A percentile compares a stretch with the other conserved stretches of the same genome.
Evolutionary conservation across 305 asterid genomes (phyloP).

Genomic region (Euphrasia arctica): DNA sequence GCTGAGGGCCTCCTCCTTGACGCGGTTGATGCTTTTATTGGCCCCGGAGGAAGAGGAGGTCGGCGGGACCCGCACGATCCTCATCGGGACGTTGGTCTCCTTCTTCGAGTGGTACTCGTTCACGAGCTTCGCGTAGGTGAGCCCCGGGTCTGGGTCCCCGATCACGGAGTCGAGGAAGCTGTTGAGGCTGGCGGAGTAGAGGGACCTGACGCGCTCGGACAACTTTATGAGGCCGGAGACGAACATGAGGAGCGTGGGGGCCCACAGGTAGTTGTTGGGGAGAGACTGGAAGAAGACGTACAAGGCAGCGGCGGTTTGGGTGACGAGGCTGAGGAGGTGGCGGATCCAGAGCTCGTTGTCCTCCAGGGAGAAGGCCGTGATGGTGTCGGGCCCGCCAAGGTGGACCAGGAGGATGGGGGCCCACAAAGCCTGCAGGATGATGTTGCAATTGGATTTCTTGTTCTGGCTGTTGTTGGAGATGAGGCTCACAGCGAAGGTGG

Average conservation of each 20-base stretch:
- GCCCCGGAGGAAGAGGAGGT: constrained; percentile 17
- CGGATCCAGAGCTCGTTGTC: constrained; percentile 63
- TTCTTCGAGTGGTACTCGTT: constrained; percentile 40
- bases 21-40: constrained; percentile 21
- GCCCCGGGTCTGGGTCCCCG: constrained; percentile 34
- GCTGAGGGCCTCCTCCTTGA: constrained; percentile 28
- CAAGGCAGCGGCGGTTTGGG: constrained; percentile 34
- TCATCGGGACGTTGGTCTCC: constrained; percentile 37
- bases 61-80: constrained; percentile 25
- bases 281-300: constrained; percentile 42
- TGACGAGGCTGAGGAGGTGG: constrained; percentile 38
- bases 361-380: constrained; percentile 58
- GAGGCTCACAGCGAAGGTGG: constrained; percentile 42
- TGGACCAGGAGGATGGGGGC: constrained; percentile 59
- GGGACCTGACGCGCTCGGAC: constrained; percentile 19
- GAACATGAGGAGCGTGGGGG: constrained; percentile 45
- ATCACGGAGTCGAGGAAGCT: constrained; percentile 26
- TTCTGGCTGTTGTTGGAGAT: constrained; percentile 41
- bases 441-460: background rate
- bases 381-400: constrained; percentile 67
- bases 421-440: constrained; percentile 48
- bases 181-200: constrained; percentile 29
- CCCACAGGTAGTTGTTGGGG: constrained; percentile 31
- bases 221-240: constrained; percentile 47
- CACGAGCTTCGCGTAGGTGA: constrained; percentile 52